Conservation (phyloP, 2,329 filamentous ascomycete species). For the Pseudocercospora fuligena region DNA sequence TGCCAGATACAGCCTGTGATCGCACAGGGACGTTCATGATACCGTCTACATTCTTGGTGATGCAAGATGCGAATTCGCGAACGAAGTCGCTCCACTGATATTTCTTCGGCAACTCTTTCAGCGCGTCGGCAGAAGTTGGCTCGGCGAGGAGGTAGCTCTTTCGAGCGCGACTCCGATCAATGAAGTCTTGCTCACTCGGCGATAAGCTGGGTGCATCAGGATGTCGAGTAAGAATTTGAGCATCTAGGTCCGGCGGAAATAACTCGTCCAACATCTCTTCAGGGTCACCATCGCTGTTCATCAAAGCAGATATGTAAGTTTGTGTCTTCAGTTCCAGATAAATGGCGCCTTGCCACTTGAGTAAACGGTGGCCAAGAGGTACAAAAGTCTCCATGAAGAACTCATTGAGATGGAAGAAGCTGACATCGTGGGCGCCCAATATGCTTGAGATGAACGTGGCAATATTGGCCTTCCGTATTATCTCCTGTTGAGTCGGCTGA, state of each 20-base stretch:
- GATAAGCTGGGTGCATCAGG: conserved; percentile 59
- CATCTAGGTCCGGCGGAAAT: conserved; percentile 63
- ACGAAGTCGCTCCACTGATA: conserved; percentile 69
- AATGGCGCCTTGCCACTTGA: conserved; percentile 64
- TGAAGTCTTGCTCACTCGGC: conserved; percentile 64
- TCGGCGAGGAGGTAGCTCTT: conserved; percentile 62
- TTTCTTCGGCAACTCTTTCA: conserved; percentile 59
- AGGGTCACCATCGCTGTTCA: conserved; percentile 59
- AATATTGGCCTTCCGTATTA: conserved; percentile 67
- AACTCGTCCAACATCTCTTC: conserved; percentile 63
- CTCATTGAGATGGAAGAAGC: conserved; percentile 67
- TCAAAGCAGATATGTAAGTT: conserved; percentile 66
- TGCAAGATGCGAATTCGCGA: conserved; percentile 61
- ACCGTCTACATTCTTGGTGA: conserved; percentile 62
- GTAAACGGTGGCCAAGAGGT: conserved; percentile 60
- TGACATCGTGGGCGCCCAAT: conserved; percentile 65
- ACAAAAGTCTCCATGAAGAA: conserved; percentile 69
- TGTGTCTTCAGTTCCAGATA: conserved; percentile 70
- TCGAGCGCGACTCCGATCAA: conserved; percentile 59
- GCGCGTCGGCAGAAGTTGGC: conserved; percentile 45
- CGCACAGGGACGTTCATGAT: conserved; percentile 41
- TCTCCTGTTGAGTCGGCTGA: conserved; percentile 56
- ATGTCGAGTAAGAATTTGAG: conserved; percentile 59
- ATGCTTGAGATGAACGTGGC: conserved; percentile 68
- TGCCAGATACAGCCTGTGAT: conserved; percentile 25